Evolutionary conservation across 2,329 filamentous ascomycete genomes (phyloP), one percentile per base, ranked within the genome.

Genomic region (Remersonia thermophila): DNA sequence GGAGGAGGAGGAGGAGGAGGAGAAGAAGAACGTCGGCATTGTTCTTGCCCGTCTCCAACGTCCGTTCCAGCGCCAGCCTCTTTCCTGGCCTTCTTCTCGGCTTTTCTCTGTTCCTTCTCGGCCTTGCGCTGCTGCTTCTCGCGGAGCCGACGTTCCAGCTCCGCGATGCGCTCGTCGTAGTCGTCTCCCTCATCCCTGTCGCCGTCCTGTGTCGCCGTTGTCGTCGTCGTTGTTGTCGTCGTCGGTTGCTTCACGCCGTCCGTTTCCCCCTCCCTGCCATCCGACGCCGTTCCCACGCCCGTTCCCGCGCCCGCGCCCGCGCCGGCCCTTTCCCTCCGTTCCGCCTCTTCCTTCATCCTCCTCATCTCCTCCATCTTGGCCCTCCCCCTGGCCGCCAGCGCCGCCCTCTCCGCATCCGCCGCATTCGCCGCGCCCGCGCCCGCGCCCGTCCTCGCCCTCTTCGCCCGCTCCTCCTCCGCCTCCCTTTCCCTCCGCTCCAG

Each of bases 401-500:
- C 49, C 8, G 57, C 48, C 11, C 47, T 41, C 44, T 54, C 53
- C 26, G 50, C 44, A 39, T 59, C 58, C 3, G 13, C n/a, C n/a
- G n/a, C n/a, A n/a, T 28, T n/a, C 13, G 55, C 15, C 51, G 49
- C 8, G 57, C 47, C 11, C 47, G 41, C 44, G 54, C 53, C 26
- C 49, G 45, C 38, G 58, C 58, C 4, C 15, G 25, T 7, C 7
- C 20, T 14, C 9, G 31, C 33, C 25, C 10, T 7, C 38, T 44
- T 25, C 50, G 46, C 3, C 26, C 50, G 46, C 3, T 37, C 35
- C 27, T 32, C 41, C 37, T 38, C 41, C 14, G 82, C 66, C 17
- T 74, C 71, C 60, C 94, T 35, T 40, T 52, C 50, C 3, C 46
- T 27, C 17, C 41, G 33, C 27, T 51, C 46, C 14, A 96, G 62